Percentiles rank a stretch among this genome's conserved stretches.
phyloP scores from a whole-genome alignment of 1,139 yeast genomes.

The Sugiyamaella castrensis region DNA sequence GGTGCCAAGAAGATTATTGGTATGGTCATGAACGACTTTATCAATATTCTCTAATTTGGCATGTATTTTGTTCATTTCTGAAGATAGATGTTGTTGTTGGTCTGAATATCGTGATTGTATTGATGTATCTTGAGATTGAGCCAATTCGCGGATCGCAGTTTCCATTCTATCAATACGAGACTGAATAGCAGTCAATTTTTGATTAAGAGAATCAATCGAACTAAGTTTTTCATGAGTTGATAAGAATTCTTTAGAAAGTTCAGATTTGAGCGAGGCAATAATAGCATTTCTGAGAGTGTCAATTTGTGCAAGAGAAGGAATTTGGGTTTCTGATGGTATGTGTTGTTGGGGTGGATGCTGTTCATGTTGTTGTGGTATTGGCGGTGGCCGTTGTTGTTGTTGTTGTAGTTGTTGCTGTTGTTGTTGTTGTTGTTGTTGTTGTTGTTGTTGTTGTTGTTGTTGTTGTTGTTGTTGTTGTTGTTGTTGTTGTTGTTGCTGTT shows the following conservation, averaged over 20 bases:
- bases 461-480: background rate
- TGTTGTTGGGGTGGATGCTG: background rate
- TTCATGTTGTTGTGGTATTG: background rate
- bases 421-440: constrained; percentile 6
- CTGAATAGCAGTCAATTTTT: constrained; percentile 12
- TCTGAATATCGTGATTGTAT: constrained; percentile 12
- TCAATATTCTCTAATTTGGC: constrained; percentile 26
- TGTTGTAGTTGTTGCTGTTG: constrained; percentile 10
- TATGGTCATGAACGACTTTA: constrained; percentile 29
- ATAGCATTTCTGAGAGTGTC: constrained; percentile 14
- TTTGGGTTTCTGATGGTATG: background rate
- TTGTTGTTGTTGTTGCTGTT: constrained; percentile 11
- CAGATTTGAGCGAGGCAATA: constrained; percentile 6
- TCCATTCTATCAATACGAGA: constrained; percentile 20
- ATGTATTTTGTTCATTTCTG: constrained; percentile 26
- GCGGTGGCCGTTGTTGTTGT: background rate
- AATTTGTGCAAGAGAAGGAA: constrained; percentile 17
- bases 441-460: background rate
- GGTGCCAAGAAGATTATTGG: constrained; percentile 29
- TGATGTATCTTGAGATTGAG: constrained; percentile 8
- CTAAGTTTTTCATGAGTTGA: constrained; percentile 11
- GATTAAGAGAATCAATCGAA: constrained; percentile 4
- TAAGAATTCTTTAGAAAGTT: constrained; percentile 7
- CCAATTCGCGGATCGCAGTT: constrained; percentile 13
- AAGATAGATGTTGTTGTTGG: constrained; percentile 20